Conservation (phyloP, 73 alveolate genomes). For the Uronychia setigera region DNA sequence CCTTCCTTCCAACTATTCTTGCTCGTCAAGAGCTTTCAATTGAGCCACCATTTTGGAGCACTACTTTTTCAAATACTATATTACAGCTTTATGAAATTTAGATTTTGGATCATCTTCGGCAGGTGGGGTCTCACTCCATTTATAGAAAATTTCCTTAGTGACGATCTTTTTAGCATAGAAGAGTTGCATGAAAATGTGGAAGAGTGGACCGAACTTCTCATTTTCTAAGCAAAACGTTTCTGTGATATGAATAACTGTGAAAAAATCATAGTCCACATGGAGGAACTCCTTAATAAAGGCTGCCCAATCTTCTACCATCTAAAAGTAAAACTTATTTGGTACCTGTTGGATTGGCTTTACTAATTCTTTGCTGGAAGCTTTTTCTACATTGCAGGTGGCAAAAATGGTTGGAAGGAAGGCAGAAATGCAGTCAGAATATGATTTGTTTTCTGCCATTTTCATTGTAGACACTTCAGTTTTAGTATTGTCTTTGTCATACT, state of each 20-base stretch:
- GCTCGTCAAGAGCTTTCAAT: too few relatives aligned
- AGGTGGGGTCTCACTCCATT: background rate
- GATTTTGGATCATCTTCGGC: background rate
- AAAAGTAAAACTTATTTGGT: too few relatives aligned
- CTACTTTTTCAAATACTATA: too few relatives aligned
- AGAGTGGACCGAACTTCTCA: constrained; percentile 19
- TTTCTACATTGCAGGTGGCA: background rate
- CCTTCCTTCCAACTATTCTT: too few relatives aligned
- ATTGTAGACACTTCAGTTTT: constrained; percentile 20
- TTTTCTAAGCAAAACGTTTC: constrained; percentile 13
- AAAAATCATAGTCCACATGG: constrained; percentile 22
- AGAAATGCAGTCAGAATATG: constrained; percentile 31
- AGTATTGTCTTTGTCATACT: constrained; percentile 9
- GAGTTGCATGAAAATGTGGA: constrained; percentile 30
- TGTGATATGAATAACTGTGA: constrained; percentile 9
- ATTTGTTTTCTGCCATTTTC: constrained; percentile 38
- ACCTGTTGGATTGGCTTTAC: constrained; percentile 3
- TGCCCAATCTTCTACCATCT: constrained; percentile 17
- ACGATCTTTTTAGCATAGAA: background rate
- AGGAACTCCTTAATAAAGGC: constrained; percentile 24
- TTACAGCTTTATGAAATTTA: too few relatives aligned
- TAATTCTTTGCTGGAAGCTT: constrained; percentile 1
- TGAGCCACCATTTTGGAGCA: too few relatives aligned
- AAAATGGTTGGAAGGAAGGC: constrained; percentile 37
- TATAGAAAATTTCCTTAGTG: background rate